Base-by-base conservation (phyloP, 352 stramenopile genomes). In the Globisporangium radiosum region DNA sequence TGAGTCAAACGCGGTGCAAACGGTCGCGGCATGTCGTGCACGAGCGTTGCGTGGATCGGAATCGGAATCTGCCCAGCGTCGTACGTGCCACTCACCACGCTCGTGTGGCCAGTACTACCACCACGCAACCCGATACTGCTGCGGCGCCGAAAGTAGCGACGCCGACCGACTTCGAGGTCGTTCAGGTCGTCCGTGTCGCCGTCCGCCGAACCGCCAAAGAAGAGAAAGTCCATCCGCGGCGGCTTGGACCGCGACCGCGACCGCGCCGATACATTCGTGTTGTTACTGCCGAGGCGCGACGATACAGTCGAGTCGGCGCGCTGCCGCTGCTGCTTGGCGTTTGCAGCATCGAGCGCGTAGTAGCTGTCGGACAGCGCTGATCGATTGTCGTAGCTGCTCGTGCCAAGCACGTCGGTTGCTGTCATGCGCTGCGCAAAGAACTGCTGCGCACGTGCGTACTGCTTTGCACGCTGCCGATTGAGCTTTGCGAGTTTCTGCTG, bases 221-320 rank as follows among this genome's bases (percentile, higher is more conserved):
- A 86, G 6, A 88, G 62, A 53, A 88, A 88, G 54, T 86, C 66
- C 54, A 82, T 78, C 0, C 59, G 72, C 25, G 59, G 59, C 25
- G 59, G 59, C 44, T 60, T 56, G 44, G 40, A 37, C 5, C 17
- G n/a, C 10, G 54, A 56, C 7, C 52, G 45, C 10, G 49, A 55
- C 3, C 40, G 42, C 5, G 13, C 19, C 33, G 39, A 19, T 13
- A 9, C 25, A 33, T 33, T 33, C 45, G 45, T 3, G 43, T 13
- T 47, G 15, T 25, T 60, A 15, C 49, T 25, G 10, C 17, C 25
- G 53, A 56, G 19, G 44, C 48, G 45, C 14, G 49, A 57, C 17
- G 17, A 45, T 3, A 19, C 45, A 6, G 39, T 37, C 40, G 48
- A 61, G 17, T 56, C 55, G 11, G 55, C 51, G 33, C 47, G 49